These are phyloP conservation scores for Colletotrichum cordylinicola DNA, from an alignment of 2,329 filamentous ascomycete genomes.

Conservation along the genomic window DNA sequence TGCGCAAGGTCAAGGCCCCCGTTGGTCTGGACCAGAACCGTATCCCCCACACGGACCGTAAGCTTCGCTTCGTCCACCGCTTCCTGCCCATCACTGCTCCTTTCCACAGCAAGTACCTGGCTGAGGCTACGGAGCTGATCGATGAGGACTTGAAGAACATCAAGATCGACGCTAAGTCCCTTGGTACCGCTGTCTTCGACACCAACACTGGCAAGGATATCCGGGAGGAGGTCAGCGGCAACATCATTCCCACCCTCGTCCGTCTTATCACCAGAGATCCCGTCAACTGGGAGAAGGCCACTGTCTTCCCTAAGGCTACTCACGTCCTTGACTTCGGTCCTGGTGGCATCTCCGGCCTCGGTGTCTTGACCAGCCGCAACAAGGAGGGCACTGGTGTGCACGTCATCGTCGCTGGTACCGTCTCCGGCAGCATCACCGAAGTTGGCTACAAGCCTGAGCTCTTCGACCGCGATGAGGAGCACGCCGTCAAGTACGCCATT, in stretches of 20 bases:
- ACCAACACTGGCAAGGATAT: constrained; percentile 90
- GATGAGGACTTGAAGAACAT: constrained; percentile 87
- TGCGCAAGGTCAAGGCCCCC: constrained; percentile 96
- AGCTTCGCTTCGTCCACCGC: constrained; percentile 94
- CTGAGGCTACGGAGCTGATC: constrained; percentile 81
- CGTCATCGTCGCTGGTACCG: constrained; percentile 92
- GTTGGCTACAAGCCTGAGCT: constrained; percentile 98
- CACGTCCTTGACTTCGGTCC: constrained; percentile 97
- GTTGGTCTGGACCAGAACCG: constrained; percentile 97
- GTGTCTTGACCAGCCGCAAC: constrained; percentile 96
- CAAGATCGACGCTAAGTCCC: constrained; percentile 72
- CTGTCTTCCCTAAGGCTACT: constrained; percentile 86
- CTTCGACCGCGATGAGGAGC: constrained; percentile 93
- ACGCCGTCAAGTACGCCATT: constrained; percentile 92
- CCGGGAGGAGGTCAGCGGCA: constrained; percentile 70
- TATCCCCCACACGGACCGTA: constrained; percentile 93
- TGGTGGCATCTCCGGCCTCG: constrained; percentile 94
- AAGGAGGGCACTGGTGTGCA: constrained; percentile 98
- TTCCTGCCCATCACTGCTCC: constrained; percentile 98
- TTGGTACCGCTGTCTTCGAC: constrained; percentile 88
- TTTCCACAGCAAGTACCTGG: constrained; percentile 96
- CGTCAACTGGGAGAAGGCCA: constrained; percentile 96
- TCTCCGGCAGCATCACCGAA: constrained; percentile 87
- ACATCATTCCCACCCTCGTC: constrained; percentile 85
- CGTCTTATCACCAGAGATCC: constrained; percentile 94